These are phyloP conservation scores for Eruca vesicaria DNA, from an alignment of 441 rosid genomes.

Conservation along the genomic window DNA sequence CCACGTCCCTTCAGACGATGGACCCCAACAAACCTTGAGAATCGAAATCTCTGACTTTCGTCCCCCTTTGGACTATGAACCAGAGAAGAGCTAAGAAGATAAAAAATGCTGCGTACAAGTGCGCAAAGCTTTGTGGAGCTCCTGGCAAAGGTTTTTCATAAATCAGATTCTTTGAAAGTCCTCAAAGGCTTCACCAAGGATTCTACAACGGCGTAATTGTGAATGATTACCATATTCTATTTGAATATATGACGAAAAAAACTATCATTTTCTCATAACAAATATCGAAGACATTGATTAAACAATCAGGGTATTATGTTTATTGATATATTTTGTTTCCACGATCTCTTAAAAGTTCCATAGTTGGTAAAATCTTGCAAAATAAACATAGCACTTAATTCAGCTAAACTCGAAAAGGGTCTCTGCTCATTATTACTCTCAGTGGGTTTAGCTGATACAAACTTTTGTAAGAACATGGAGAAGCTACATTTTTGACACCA, in stretches of 20 bases:
- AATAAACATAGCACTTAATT: neutral
- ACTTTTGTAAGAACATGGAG: slow-evolving; percentile 21
- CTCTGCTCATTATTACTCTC: slow-evolving; percentile 9
- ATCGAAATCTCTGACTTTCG: slow-evolving; percentile 44
- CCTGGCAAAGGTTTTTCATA: no score
- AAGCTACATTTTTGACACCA: slow-evolving; percentile 25
- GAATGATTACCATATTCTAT: no score
- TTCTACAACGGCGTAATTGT: no score
- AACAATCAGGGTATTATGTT: no score
- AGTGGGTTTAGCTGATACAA: slow-evolving; percentile 19
- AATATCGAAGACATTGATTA: no score
- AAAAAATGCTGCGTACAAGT: neutral
- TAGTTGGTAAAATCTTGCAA: no score
- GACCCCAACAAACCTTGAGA: slow-evolving; percentile 57
- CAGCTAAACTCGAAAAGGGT: neutral
- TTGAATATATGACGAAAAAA: no score
- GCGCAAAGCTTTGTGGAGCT: neutral
- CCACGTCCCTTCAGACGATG: slow-evolving; percentile 71
- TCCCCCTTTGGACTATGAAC: slow-evolving; percentile 36
- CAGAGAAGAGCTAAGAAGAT: slow-evolving; percentile 36
- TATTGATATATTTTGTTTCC: neutral
- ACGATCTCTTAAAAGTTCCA: no score
- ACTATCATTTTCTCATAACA: no score
- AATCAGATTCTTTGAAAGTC: no score
- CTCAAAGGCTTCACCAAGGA: no score